Percentiles rank a stretch among this genome's conserved stretches.
These are phyloP conservation scores for Acacia melanoxylon DNA, from an alignment of 306 rosid species.

Conservation along the genomic window DNA sequence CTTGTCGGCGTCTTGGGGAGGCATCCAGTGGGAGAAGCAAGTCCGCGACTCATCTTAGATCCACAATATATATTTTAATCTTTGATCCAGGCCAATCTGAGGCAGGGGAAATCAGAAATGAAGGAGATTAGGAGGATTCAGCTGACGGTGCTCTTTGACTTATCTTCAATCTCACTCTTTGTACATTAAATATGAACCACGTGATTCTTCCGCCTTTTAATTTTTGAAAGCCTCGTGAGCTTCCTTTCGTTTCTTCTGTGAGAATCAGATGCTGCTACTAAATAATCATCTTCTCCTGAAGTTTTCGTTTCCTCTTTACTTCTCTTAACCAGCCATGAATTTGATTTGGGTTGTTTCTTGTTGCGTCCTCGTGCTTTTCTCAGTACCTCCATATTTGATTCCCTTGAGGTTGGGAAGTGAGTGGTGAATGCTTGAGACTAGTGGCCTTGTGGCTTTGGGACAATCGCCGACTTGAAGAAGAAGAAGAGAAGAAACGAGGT, in stretches of 20 bases:
- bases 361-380: conserved; percentile 28
- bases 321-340: conserved; percentile 28
- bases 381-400: conserved; percentile 29
- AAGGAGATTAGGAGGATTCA: background rate
- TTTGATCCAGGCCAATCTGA: background rate
- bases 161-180: background rate
- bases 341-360: conserved; percentile 32
- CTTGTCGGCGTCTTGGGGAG: too few species aligned
- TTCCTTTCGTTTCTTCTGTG: background rate
- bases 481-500: too few species aligned
- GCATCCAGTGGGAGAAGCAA: too few species aligned
- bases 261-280: background rate
- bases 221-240: background rate
- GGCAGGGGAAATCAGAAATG: background rate
- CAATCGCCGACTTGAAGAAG: too few species aligned
- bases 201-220: background rate
- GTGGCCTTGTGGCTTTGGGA: too few species aligned
- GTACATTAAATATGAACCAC: background rate
- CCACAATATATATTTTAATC: too few species aligned
- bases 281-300: background rate
- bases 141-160: background rate
- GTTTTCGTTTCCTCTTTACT: background rate
- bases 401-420: too few species aligned
- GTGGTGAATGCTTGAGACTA: too few species aligned
- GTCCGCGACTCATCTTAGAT: too few species aligned